Evolutionary conservation across 139 green algal species (phyloP).

Genomic region (Chlamydomonas urium): DNA sequence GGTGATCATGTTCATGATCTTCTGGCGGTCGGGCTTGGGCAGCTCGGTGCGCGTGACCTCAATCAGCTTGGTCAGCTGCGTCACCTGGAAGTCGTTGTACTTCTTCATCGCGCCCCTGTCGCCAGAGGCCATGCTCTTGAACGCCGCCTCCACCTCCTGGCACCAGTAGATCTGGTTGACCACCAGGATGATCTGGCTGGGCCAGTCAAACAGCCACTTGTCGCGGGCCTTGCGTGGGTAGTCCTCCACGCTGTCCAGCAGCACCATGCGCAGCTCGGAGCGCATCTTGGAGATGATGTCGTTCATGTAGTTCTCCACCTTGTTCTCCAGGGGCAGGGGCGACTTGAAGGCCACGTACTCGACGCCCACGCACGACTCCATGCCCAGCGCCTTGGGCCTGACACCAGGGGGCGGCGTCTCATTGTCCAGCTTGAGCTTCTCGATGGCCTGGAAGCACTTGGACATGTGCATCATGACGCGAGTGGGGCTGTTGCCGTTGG

Average conservation of each 20-base stretch:
- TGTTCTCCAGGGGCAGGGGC: conserved; percentile 70
- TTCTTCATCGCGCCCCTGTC: conserved; percentile 63
- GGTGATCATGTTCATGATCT: conserved; percentile 84
- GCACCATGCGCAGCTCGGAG: conserved; percentile 67
- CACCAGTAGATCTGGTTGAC: conserved; percentile 91
- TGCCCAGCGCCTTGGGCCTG: conserved; percentile 66
- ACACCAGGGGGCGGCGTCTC: conserved; percentile 45
- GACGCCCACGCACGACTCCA: conserved; percentile 80
- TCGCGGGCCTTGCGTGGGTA: conserved; percentile 72
- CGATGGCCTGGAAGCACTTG: conserved; percentile 90
- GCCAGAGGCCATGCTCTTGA: conserved; percentile 51
- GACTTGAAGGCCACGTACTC: conserved; percentile 73
- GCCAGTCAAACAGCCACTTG: conserved; percentile 85
- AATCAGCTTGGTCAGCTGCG: conserved; percentile 81
- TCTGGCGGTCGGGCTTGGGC: conserved; percentile 58
- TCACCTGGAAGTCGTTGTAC: conserved; percentile 84
- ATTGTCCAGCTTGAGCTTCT: conserved; percentile 75
- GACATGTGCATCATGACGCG: conserved; percentile 77
- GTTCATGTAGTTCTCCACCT: conserved; percentile 89
- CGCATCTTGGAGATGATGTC: conserved; percentile 82
- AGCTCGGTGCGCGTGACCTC: conserved; percentile 68
- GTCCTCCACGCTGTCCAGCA: conserved; percentile 60
- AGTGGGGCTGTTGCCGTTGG: conserved; percentile 74
- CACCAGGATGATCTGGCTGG: conserved; percentile 83
- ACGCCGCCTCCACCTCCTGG: conserved; percentile 79